A percentile compares a stretch with the other conserved stretches of the same genome.
Conservation (phyloP, 164 flowering plant genomes). For the Protea cynaroides region DNA sequence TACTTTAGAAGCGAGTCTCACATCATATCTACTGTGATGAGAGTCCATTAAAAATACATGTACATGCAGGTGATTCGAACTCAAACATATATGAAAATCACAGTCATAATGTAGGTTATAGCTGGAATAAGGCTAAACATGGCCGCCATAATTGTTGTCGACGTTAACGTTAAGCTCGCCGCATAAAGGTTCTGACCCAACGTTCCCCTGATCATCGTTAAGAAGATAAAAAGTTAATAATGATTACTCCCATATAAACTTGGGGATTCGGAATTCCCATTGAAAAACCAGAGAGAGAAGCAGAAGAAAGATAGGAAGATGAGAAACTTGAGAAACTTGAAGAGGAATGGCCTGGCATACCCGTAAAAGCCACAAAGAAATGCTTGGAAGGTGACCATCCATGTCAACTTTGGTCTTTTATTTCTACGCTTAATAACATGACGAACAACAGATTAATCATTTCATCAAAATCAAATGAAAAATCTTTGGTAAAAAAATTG, state of each 20-base stretch:
- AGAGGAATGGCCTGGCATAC: constrained; percentile 70
- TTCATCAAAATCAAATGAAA: not conserved
- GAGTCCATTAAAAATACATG: no score
- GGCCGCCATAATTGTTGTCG: constrained; percentile 60
- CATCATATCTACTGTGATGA: no score
- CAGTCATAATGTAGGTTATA: constrained; percentile 52
- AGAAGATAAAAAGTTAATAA: no score
- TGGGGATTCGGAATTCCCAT: no score
- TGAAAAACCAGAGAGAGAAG: no score
- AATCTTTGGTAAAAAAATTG: not conserved
- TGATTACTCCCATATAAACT: no score
- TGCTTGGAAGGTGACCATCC: constrained; percentile 39
- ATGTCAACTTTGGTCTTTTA: constrained; percentile 44
- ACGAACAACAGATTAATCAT: not conserved
- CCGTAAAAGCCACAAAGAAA: constrained; percentile 59
- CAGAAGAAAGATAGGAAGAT: no score
- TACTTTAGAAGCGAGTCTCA: no score
- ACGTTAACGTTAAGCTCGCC: constrained; percentile 37
- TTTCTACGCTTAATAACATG: constrained; percentile 28
- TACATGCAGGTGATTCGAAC: no score
- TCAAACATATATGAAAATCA: no score
- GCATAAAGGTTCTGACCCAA: constrained; percentile 43
- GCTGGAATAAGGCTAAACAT: constrained; percentile 54
- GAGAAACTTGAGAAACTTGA: no score
- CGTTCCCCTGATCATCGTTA: constrained; percentile 32